These are phyloP conservation scores for Monosporozyma aquatica DNA, from an alignment of 805 yeast species.

Conservation along the genomic window DNA sequence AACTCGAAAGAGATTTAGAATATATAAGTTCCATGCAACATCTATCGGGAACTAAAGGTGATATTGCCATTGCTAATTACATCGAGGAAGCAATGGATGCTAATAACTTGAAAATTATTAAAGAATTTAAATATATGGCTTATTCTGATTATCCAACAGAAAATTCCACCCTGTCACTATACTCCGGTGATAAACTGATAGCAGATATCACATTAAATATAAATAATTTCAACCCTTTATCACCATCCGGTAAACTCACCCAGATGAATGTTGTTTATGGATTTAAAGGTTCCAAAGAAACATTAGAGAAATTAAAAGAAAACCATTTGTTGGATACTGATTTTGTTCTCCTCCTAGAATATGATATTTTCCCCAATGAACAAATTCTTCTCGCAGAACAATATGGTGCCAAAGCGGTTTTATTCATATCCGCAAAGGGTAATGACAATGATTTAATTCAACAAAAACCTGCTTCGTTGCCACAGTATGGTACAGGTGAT, in stretches of 20 bases:
- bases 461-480: conserved; percentile 43
- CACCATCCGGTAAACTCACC: conserved; percentile 46
- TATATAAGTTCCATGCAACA: conserved; percentile 78
- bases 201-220: conserved; percentile 22
- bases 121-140: conserved; percentile 38
- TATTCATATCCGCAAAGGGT: conserved; percentile 49
- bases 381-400: conserved; percentile 48
- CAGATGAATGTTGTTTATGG: conserved; percentile 49
- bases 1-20: conserved; percentile 57
- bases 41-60: conserved; percentile 82
- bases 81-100: conserved; percentile 49
- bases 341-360: conserved; percentile 50
- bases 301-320: conserved; percentile 37
- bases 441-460: conserved; percentile 29
- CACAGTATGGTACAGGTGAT: conserved; percentile 65
- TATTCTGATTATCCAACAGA: conserved; percentile 50
- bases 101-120: conserved; percentile 44
- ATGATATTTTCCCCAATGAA: conserved; percentile 43
- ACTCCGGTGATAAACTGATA: neutral
- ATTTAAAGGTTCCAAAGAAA: conserved; percentile 54
- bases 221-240: conserved; percentile 59
- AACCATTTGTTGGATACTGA: conserved; percentile 36
- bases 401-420: conserved; percentile 52
- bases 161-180: neutral
- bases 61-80: conserved; percentile 59